Conservation (phyloP, 2,329 filamentous ascomycete species). For the Colletotrichum nymphaeae region DNA sequence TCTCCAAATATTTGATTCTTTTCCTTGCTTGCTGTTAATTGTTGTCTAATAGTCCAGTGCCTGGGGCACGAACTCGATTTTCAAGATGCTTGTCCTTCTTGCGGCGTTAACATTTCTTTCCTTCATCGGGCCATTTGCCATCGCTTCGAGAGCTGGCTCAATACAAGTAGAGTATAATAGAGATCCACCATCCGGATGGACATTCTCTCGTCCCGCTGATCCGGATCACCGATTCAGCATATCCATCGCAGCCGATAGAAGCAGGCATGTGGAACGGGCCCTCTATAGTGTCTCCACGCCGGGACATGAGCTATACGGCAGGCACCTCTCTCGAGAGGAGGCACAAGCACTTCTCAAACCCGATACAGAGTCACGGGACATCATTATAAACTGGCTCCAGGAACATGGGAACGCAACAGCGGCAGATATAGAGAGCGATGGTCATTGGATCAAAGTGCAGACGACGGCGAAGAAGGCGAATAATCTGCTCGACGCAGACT, state of each 20-base stretch:
- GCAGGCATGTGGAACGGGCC: slow-evolving; percentile 52
- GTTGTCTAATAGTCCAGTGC: too few species aligned
- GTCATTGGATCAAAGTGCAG: slow-evolving; percentile 54
- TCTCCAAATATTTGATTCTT: rapidly evolving
- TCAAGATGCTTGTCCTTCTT: neutral
- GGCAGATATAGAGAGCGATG: slow-evolving; percentile 48
- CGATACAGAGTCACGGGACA: slow-evolving; percentile 48
- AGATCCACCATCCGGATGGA: slow-evolving; percentile 1
- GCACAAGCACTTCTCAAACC: slow-evolving; percentile 62
- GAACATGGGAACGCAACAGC: slow-evolving; percentile 48
- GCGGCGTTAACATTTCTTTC: neutral
- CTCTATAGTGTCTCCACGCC: slow-evolving; percentile 63
- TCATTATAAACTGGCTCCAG: slow-evolving; percentile 58
- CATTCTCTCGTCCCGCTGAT: neutral
- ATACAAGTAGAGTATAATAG: slow-evolving; percentile 7
- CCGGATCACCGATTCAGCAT: neutral
- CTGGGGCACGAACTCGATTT: too few species aligned
- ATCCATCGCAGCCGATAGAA: slow-evolving; percentile 18
- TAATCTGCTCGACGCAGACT: slow-evolving; percentile 59
- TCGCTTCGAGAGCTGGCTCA: neutral
- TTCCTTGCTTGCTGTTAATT: too few species aligned
- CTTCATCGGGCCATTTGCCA: too few species aligned
- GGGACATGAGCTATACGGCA: slow-evolving; percentile 57
- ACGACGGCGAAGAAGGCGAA: slow-evolving; percentile 54
- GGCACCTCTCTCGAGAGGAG: slow-evolving; percentile 59